Conservation (phyloP, 2,329 filamentous ascomycete species). For the Plectosphaerella plurivora region DNA sequence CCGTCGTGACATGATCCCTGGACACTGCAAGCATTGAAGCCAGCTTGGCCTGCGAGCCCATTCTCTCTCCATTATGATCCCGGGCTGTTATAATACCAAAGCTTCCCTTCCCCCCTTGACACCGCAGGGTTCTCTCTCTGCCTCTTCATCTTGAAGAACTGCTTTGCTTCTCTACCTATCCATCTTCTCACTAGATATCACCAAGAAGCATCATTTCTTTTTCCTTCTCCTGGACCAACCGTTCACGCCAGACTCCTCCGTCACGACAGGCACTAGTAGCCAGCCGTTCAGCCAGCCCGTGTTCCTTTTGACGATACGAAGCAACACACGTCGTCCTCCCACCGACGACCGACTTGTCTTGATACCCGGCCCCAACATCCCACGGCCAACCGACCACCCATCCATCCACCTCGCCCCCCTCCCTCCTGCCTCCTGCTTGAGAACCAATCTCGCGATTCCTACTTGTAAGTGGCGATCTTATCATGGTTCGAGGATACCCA, state of each 20-base stretch:
- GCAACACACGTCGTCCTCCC: neutral
- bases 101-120: neutral
- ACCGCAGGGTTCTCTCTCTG: neutral
- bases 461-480: neutral
- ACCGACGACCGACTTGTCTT: neutral
- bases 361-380: neutral
- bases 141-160: neutral
- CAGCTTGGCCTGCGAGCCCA: neutral
- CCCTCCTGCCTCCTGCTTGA: too few relatives aligned
- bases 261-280: neutral
- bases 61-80: neutral
- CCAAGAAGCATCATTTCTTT: neutral
- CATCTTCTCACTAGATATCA: neutral
- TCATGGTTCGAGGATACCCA: neutral
- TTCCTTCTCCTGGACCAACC: neutral
- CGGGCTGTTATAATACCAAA: slow-evolving; percentile 1
- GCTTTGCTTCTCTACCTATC: neutral
- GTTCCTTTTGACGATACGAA: neutral
- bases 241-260: neutral
- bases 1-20: too few relatives aligned
- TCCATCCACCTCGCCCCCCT: too few relatives aligned
- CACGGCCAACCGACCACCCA: too few relatives aligned
- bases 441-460: neutral
- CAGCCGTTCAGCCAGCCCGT: neutral
- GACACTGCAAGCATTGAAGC: too few relatives aligned